Evolutionary conservation across 805 yeast species (phyloP), one percentile per base, ranked within the genome.

Genomic region (Yamadazyma paraphyllophila): DNA sequence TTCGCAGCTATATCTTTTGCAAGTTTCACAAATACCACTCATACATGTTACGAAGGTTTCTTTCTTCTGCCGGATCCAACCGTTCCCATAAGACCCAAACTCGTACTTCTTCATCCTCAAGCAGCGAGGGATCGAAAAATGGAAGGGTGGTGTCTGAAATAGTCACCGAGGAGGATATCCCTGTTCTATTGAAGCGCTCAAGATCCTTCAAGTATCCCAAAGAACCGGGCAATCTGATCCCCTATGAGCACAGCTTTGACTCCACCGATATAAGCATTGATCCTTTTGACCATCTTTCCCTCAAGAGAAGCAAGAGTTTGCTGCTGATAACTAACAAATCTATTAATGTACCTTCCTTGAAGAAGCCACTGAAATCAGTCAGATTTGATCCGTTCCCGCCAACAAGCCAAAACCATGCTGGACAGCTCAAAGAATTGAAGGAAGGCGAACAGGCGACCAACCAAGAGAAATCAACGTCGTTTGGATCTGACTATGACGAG

Each of bases 251-350:
- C 32, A 37, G 32, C 32, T 37, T 25, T 11, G 49, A 33, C 8
- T 17, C 45, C 14, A 50, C 55, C 10, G 61, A 56, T 7, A 14
- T 42, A 5, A 58, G 60, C 43, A 55, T 56, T 7, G 60, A 58
- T 41, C 60, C 62, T 0, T 58, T 55, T 42, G 62, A 58, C 5
- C 35, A 41, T 24, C 39, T 42, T 24, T 36, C 47, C 4, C 41
- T 58, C n/a, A 48, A 46, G 27, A 40, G 54, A 41, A 50, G 56
- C 17, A 56, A 49, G 31, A 58, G 59, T 20, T 47, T 16, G 15
- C 47, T 39, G 43, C 15, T 14, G 24, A 33, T 44, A 11, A 26
- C 39, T 11, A 26, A 16, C 51, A 51, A 29, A 36, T 47, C 26
- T 54, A 51, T 17, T 42, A 43, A 7, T 51, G 48, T 44, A 44